Conservation (phyloP, 148 eudicot genomes). For the Fagopyrum tataricum region DNA sequence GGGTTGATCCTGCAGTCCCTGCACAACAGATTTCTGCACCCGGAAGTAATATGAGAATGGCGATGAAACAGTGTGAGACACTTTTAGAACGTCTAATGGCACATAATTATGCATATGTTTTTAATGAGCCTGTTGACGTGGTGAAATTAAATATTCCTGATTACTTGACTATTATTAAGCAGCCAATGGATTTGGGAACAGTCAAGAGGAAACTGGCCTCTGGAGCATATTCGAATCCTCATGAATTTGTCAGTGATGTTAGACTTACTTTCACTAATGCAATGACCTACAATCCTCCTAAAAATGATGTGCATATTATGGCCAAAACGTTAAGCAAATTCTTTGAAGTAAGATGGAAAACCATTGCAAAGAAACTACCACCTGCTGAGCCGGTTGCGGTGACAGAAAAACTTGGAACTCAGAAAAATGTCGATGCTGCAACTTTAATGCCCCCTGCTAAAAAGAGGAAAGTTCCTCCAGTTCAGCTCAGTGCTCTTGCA, state of each 20-base stretch:
- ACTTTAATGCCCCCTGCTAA: slow-evolving; percentile 31
- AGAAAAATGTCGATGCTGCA: slow-evolving; percentile 25
- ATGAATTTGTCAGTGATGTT: slow-evolving; percentile 64
- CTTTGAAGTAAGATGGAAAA: slow-evolving; percentile 81
- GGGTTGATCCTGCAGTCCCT: slow-evolving; percentile 37
- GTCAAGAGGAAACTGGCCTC: slow-evolving; percentile 49
- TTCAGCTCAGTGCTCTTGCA: slow-evolving; percentile 11
- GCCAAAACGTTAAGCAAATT: slow-evolving; percentile 51
- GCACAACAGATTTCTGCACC: slow-evolving; percentile 19
- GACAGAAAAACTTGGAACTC: slow-evolving; percentile 18
- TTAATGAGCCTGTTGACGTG: slow-evolving; percentile 72
- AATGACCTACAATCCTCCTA: slow-evolving; percentile 67
- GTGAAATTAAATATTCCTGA: slow-evolving; percentile 70
- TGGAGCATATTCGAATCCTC: slow-evolving; percentile 52
- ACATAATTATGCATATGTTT: slow-evolving; percentile 57
- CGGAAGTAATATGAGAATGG: slow-evolving; percentile 18
- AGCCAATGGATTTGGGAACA: slow-evolving; percentile 94
- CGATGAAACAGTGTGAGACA: slow-evolving; percentile 44
- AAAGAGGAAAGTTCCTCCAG: slow-evolving; percentile 34
- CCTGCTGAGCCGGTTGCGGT: slow-evolving; percentile 14
- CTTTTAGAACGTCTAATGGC: slow-evolving; percentile 42
- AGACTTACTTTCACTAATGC: slow-evolving; percentile 83
- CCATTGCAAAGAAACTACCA: slow-evolving; percentile 58
- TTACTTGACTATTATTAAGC: slow-evolving; percentile 65
- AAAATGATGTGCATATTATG: slow-evolving; percentile 71